Base-by-base conservation (phyloP, 495 filamentous ascomycete genomes). In the Aspergillus heteromorphus region DNA sequence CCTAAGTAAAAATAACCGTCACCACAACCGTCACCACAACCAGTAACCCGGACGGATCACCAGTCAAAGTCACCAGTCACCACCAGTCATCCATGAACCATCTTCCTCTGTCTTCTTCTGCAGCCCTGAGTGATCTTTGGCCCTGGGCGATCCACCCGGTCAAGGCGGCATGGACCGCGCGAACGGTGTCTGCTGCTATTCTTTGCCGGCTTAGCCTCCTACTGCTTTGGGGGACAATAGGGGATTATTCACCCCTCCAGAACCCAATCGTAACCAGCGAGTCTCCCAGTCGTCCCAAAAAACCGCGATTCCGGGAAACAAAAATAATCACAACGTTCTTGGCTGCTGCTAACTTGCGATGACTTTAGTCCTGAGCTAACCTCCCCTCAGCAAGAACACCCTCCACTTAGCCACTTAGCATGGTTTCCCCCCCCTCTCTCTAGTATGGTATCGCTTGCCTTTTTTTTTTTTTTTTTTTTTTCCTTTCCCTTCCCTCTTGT, bases 141-240 rank as follows among this genome's bases (percentile, higher is more conserved):
- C 53, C 50, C 51, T 57, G 40, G 48, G 16, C 40, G 60, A 41
- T 65, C 66, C 68, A 67, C 66, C 63, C 58, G 60, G 60, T 56
- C 47, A 42, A 48, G 55, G 64, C 62, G 65, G 68, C 58, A 62
- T 63, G 63, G 54, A 53, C 63, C 67, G 67, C 67, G 65, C 59
- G 66, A 66, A 69, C 56, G 59, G 60, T 63, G 57, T 59, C 56
- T 60, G 61, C 58, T 56, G 59, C 59, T 59, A 54, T 48, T 48
- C 41, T 42, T 49, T 53, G 41, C 43, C 50, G 48, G 27, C 16
- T 41, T 60, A 60, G 50, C 53, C 40, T 45, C 13, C 31, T 57
- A 19, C 54, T 53, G 58, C 45, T 29, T 53, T 56, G 40, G 58
- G 50, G 51, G 41, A 16, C 40, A 18, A 18, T 51, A 11, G n/a